Percentiles rank a stretch among this genome's conserved stretches.
Evolutionary conservation across 495 filamentous ascomycete species (phyloP).

Genomic region (Trichoderma erinaceum): DNA sequence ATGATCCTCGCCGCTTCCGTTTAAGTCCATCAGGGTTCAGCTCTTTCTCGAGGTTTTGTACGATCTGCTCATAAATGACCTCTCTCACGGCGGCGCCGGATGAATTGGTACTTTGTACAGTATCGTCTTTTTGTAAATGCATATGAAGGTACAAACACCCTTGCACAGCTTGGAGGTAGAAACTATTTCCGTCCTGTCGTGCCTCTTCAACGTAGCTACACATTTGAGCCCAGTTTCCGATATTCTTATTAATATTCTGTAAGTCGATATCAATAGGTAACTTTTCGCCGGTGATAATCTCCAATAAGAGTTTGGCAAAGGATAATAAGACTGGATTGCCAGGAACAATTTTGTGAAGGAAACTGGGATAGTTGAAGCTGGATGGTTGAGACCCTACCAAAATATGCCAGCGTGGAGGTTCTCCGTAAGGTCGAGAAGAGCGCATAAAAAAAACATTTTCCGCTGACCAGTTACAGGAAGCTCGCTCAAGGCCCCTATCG

Average conservation of each 20-base stretch:
- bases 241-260: neutral
- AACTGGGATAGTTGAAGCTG: neutral
- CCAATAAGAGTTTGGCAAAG: neutral
- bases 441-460: neutral
- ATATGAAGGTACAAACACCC: neutral
- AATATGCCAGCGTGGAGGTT: neutral
- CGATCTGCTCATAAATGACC: neutral
- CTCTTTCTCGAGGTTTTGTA: conserved; percentile 2
- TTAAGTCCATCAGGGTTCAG: neutral
- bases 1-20: neutral
- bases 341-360: neutral
- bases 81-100: neutral
- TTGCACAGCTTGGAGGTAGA: conserved; percentile 3
- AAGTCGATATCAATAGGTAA: neutral
- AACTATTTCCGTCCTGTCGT: neutral
- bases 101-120: neutral
- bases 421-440: neutral
- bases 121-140: neutral
- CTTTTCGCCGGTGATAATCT: neutral
- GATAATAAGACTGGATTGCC: neutral
- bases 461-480: neutral
- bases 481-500: neutral
- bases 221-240: neutral
- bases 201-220: neutral
- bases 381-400: neutral